Evolutionary conservation across 1,284 basidiomycete species (phyloP).

Genomic region (Ceratobasidium sp.): DNA sequence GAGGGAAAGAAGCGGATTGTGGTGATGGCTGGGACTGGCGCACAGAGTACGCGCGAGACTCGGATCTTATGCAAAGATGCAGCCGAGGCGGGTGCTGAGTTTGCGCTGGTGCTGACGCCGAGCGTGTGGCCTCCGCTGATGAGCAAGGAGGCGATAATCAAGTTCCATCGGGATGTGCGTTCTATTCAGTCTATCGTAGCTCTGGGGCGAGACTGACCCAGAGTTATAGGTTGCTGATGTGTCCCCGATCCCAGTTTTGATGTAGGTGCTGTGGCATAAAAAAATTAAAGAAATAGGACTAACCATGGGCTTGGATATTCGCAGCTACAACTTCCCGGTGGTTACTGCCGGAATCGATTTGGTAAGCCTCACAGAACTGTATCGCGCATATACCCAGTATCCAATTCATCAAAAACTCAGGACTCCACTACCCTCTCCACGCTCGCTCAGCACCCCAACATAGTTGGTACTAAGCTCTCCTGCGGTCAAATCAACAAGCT

Average conservation of each 20-base stretch:
- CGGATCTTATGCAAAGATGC: slow-evolving; percentile 51
- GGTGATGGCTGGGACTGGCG: slow-evolving; percentile 50
- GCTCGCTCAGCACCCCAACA: slow-evolving; percentile 51
- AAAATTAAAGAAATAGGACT: no score
- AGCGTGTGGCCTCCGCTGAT: slow-evolving; percentile 49
- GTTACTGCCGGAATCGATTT: slow-evolving; percentile 44
- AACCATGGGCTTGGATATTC: no score
- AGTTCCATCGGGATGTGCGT: slow-evolving; percentile 73
- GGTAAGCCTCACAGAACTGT: no score
- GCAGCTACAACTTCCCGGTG: slow-evolving; percentile 52
- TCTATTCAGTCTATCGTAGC: no score
- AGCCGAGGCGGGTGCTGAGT: slow-evolving; percentile 47
- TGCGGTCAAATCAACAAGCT: slow-evolving; percentile 50
- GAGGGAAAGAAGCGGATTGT: slow-evolving; percentile 31
- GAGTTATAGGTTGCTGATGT: slow-evolving; percentile 46
- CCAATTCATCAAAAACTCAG: no score
- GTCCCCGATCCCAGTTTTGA: slow-evolving; percentile 50
- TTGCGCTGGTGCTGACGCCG: slow-evolving; percentile 51
- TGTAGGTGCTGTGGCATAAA: not conserved
- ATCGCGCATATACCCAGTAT: no score
- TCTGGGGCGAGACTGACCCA: no score
- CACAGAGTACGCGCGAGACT: slow-evolving; percentile 51
- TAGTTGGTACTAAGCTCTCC: slow-evolving; percentile 51
- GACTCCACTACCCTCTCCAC: slow-evolving; percentile 48
- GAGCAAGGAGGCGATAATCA: slow-evolving; percentile 71